phyloP scores from a whole-genome alignment of 2,329 filamentous ascomycete species.

The Ophiobolus disseminans region DNA sequence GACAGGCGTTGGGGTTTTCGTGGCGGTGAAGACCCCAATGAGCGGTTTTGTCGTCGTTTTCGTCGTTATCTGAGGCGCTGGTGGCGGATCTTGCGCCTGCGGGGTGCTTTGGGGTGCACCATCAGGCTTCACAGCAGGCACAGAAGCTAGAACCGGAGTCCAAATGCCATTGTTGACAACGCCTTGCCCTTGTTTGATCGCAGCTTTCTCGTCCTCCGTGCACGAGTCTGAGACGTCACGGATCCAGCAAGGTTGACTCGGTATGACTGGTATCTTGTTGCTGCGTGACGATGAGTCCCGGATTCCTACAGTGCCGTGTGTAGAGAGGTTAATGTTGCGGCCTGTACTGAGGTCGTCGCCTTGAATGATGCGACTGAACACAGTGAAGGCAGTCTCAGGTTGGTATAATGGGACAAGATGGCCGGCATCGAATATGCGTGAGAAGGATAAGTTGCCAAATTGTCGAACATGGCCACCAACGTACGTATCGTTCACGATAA shows the following conservation, averaged over 20 bases:
- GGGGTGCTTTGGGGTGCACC: background rate
- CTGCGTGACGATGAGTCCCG: slow-evolving; percentile 62
- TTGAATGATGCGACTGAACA: slow-evolving; percentile 60
- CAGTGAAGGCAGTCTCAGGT: slow-evolving; percentile 57
- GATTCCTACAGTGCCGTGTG: slow-evolving; percentile 65
- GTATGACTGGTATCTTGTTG: slow-evolving; percentile 59
- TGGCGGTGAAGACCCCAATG: slow-evolving; percentile 17
- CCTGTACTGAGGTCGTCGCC: slow-evolving; percentile 59
- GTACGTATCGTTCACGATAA: slow-evolving; percentile 71
- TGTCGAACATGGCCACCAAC: slow-evolving; percentile 76
- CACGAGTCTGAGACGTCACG: slow-evolving; percentile 60
- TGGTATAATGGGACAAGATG: slow-evolving; percentile 57
- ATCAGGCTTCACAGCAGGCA: slow-evolving; percentile 7
- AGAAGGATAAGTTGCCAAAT: slow-evolving; percentile 69
- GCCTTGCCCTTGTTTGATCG: slow-evolving; percentile 57
- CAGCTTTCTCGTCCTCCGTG: slow-evolving; percentile 57
- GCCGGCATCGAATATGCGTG: slow-evolving; percentile 59
- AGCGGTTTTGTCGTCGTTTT: background rate
- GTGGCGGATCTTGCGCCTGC: background rate
- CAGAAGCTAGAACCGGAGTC: slow-evolving; percentile 11
- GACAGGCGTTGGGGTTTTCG: background rate
- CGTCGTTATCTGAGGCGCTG: background rate
- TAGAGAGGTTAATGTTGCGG: slow-evolving; percentile 57
- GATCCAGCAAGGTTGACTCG: slow-evolving; percentile 66
- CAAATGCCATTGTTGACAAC: slow-evolving; percentile 30